These are phyloP conservation scores for Lathyrus aphaca DNA, from an alignment of 306 rosid species.

Conservation along the genomic window DNA sequence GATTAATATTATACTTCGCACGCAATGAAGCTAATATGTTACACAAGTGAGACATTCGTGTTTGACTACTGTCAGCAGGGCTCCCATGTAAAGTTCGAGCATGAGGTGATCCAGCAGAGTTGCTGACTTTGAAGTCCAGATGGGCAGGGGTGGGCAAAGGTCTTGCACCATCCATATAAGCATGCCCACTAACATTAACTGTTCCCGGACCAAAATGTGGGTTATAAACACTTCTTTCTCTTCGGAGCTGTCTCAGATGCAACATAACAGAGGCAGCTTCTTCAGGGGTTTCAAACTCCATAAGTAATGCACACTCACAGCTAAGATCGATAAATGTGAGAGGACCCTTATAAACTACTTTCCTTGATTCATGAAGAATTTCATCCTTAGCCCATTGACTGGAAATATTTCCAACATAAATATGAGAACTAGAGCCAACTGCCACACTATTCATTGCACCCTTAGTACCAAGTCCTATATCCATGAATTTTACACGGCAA, in stretches of 20 bases:
- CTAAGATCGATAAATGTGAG: conserved; percentile 69
- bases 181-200: conserved; percentile 46
- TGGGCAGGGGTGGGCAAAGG: conserved; percentile 55
- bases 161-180: conserved; percentile 63
- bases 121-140: conserved; percentile 54
- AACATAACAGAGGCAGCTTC: conserved; percentile 83
- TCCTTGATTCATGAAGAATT: conserved; percentile 82
- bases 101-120: conserved; percentile 67
- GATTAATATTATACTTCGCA: conserved; percentile 63
- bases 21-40: conserved; percentile 60
- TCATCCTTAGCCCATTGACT: conserved; percentile 94
- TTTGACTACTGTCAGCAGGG: conserved; percentile 56
- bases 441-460: conserved; percentile 83
- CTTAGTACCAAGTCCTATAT: conserved; percentile 86
- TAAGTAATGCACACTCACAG: conserved; percentile 79
- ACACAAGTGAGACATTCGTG: conserved; percentile 63
- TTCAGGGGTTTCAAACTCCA: conserved; percentile 91
- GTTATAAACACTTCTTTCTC: conserved; percentile 64
- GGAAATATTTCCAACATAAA: conserved; percentile 73
- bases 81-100: conserved; percentile 56
- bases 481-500: conserved; percentile 84
- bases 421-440: conserved; percentile 77
- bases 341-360: conserved; percentile 67
- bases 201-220: conserved; percentile 61
- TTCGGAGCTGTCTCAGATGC: conserved; percentile 80